Evolutionary conservation across 257 asterid species (phyloP).

Genomic region (Solanum rostratum): DNA sequence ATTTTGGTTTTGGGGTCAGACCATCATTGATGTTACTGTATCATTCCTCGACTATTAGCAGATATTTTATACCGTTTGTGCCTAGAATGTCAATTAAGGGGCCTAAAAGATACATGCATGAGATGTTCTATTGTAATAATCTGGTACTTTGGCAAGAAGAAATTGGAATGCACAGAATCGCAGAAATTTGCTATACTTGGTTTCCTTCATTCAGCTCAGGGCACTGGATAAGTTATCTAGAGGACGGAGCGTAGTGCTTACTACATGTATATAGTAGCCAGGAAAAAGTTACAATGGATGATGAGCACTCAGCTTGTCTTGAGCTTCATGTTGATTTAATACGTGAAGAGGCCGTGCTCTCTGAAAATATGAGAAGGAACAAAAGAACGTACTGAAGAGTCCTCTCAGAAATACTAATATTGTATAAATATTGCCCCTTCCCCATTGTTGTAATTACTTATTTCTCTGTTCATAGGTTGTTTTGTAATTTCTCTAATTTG

Average conservation of each 20-base stretch:
- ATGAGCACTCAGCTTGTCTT: neutral
- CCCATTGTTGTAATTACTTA: neutral
- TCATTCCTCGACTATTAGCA: neutral
- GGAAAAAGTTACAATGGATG: neutral
- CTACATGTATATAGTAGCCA: neutral
- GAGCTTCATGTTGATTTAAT: neutral
- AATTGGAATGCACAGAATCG: neutral
- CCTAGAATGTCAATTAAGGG: neutral
- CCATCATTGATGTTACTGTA: neutral
- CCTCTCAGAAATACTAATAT: neutral
- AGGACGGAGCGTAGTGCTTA: neutral
- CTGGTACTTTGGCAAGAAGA: neutral
- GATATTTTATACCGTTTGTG: neutral
- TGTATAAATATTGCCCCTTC: too few species aligned
- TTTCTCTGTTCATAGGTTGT: neutral
- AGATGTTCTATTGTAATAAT: neutral
- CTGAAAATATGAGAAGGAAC: neutral
- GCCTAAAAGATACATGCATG: neutral
- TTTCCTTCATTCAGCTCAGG: neutral
- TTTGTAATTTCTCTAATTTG: neutral
- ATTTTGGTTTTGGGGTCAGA: neutral
- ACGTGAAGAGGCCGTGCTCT: neutral
- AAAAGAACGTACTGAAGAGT: neutral
- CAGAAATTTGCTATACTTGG: neutral
- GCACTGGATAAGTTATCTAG: neutral